phyloP scores from a whole-genome alignment of 176 grass and related monocot genomes.

The Paspalum vaginatum region DNA sequence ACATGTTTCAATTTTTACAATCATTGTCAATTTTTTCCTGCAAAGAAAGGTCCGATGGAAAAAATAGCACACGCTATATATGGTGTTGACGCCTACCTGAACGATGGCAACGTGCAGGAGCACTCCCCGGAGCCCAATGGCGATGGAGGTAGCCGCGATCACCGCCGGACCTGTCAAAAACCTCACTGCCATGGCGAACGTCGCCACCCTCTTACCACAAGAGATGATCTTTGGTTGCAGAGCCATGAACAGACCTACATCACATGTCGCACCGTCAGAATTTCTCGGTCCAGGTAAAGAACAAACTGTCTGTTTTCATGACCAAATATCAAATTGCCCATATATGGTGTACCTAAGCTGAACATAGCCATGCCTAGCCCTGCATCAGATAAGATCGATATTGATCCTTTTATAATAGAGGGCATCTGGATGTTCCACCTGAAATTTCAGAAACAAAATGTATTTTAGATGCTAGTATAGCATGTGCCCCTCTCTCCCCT shows the following conservation, averaged over 20 bases:
- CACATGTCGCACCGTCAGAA: constrained; percentile 19
- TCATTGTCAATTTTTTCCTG: too few relatives aligned
- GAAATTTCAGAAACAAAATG: constrained; percentile 28
- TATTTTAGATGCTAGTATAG: constrained; percentile 14
- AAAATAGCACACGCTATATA: not conserved
- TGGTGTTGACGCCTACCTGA: constrained; percentile 49
- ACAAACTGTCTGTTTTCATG: not conserved
- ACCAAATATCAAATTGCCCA: not conserved
- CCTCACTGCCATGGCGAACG: constrained; percentile 91
- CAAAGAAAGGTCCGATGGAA: not conserved
- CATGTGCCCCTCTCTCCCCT: constrained; percentile 47
- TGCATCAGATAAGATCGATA: constrained; percentile 92
- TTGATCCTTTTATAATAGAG: constrained; percentile 88
- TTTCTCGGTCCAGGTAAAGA: not conserved
- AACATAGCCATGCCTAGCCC: constrained; percentile 99
- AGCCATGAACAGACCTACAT: constrained; percentile 92
- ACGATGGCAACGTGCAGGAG: constrained; percentile 91
- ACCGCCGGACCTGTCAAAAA: constrained; percentile 86
- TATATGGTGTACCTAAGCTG: constrained; percentile 83
- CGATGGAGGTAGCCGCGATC: constrained; percentile 77
- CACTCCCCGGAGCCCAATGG: constrained; percentile 79
- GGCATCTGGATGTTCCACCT: constrained; percentile 98
- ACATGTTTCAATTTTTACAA: not conserved
- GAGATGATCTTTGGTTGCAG: constrained; percentile 93
- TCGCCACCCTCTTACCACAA: constrained; percentile 79